Base-by-base conservation (phyloP, 805 yeast genomes). In the Yamadazyma phyllophila region DNA sequence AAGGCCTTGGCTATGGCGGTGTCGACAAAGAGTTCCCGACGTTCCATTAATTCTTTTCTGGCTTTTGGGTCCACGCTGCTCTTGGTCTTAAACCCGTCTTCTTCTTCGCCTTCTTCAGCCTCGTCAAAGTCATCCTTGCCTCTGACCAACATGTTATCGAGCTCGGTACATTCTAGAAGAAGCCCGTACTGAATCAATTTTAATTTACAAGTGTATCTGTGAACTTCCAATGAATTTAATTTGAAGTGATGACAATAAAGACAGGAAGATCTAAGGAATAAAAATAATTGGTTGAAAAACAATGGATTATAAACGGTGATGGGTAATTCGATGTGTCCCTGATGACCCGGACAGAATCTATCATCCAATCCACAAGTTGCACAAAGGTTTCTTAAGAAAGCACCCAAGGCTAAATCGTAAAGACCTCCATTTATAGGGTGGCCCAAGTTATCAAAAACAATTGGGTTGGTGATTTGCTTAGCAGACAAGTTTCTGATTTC, bases 291-390 rank as follows among this genome's bases (percentile, higher is more conserved):
- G 60, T 82, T 81, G 80, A 95, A 94, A 60, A 95, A 94, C 56
- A 94, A 69, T 14, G 99, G 98, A 63, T 89, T 92, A 74, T 89
- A 94, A 36, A 88, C 95, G 3, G 98, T 96, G 35, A 90, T 84
- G 5, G 99, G 99, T 52, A 94, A 77, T 64, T 92, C 97, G 52
- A 94, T 90, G 66, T 94, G 99, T 50, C 99, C 99, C 66, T 90
- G 89, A 66, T 94, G 99, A 39, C 99, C 99, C 3, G 97, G 97
- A 72, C 99, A 94, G 57, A 81, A 83, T 61, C 85, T 82, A 56
- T 92, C 97, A 63, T 91, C 96, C 51, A 92, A 74, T 14, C 98
- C 97, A 78, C 99, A 94, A 1, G 98, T 92, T 16, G 94, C 78
- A 79, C 99, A 90, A 41, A 87, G 75, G 63, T 92, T 88, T 60